Conservation (phyloP, 176 grass and related monocot genomes). For the Pharus latifolius region DNA sequence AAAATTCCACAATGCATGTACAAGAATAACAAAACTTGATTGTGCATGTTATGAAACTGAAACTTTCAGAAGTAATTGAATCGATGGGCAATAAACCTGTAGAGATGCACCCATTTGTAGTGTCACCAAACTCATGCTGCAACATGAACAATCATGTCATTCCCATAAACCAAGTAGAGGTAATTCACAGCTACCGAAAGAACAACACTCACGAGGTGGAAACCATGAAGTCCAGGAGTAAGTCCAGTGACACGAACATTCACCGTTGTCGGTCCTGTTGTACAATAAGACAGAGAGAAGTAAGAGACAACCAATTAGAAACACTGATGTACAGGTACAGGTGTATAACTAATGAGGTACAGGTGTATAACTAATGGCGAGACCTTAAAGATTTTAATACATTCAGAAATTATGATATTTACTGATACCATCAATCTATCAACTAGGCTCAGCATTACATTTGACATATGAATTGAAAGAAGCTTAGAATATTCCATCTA, state of each 20-base stretch:
- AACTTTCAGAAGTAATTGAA: background rate
- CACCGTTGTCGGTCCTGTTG: constrained; percentile 70
- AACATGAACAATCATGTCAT: background rate
- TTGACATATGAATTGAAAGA: background rate
- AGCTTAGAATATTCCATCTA: background rate
- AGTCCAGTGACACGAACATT: constrained; percentile 67
- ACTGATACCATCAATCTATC: background rate
- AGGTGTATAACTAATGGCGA: background rate
- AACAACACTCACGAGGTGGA: constrained; percentile 64
- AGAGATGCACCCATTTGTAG: constrained; percentile 94
- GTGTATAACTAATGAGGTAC: background rate
- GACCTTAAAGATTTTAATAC: background rate
- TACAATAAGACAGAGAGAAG: background rate
- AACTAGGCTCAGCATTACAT: background rate
- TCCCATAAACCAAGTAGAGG: background rate
- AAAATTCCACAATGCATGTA: background rate
- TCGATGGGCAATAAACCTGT: constrained; percentile 33
- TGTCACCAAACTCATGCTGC: constrained; percentile 85
- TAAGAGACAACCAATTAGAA: background rate
- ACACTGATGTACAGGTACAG: background rate
- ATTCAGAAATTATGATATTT: background rate
- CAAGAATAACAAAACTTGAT: background rate
- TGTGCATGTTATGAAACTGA: background rate
- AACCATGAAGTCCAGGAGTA: constrained; percentile 64
- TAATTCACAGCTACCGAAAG: background rate